Evolutionary conservation across 202 grass and related monocot species (phyloP), one percentile per base, ranked within the genome.

Genomic region (Eragrostis tef): DNA sequence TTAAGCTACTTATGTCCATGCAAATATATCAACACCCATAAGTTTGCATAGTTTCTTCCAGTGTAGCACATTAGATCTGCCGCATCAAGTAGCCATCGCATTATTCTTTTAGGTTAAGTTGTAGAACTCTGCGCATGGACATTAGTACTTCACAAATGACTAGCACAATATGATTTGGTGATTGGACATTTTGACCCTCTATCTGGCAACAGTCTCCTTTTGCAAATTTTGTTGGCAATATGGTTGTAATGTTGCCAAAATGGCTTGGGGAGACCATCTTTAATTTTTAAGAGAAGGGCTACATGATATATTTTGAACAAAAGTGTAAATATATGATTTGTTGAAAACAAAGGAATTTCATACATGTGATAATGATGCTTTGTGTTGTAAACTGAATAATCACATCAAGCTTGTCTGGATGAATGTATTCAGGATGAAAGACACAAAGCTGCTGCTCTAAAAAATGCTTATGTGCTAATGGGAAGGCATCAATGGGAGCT

Each of bases 381-480:
- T 57, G 27, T 75, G 17, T 75, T 51, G 60, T 31, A 64, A 69
- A 80, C 64, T 71, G 64, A 75, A 80, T 80, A 70, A 25, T 64
- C 84, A 54, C 13, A 10, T 73, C 15, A 69, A 22, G 85, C 45
- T 87, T 73, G 81, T 67, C 84, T 63, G 27, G 57, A 70, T 74
- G 51, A 87, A 84, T 85, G 76, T 77, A 76, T 92, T 74, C 80
- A 98, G 94, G 94, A 98, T 74, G 92, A 98, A 86, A 91, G 90
- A 80, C 90, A 98, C 81, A 98, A 93, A 89, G 88, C 88, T 63
- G 94, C 94, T 82, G 94, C 94, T 70, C 72, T 98, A 25, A 98
- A 98, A 86, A 98, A 98, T 93, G 94, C 94, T 61, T 98, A 98
- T 86, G 94, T 98, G 78, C 86, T 98, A 84, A 86, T 98, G 92